Evolutionary conservation across 2,329 filamentous ascomycete genomes (phyloP).

Genomic region (Ceratocystis smalleyi): DNA sequence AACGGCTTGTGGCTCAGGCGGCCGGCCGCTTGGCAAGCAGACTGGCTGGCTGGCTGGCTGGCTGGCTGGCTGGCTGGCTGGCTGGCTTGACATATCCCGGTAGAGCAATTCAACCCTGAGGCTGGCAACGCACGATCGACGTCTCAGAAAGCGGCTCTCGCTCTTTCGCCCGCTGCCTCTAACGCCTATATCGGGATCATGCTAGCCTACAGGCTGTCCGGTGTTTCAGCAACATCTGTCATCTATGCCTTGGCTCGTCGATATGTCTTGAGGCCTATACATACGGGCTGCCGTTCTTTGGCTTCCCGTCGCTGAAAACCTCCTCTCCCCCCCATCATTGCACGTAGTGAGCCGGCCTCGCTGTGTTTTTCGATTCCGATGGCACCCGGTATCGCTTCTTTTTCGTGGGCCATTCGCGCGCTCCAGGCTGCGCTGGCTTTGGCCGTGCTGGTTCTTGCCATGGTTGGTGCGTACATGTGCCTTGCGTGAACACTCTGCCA

Average conservation of each 20-base stretch:
- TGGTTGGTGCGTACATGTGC: slow-evolving; percentile 30
- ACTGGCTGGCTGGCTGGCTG: no score
- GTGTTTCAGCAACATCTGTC: neutral
- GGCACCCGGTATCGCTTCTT: neutral
- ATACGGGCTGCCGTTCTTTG: neutral
- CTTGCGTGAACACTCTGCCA: neutral
- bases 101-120: no score
- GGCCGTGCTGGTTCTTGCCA: slow-evolving; percentile 33
- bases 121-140: no score
- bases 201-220: neutral
- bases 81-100: no score
- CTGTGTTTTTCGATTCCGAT: neutral
- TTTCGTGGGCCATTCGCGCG: slow-evolving; percentile 27
- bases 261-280: neutral
- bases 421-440: slow-evolving; percentile 33
- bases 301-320: neutral
- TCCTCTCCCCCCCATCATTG: neutral
- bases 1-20: neutral
- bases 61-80: no score
- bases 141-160: no score
- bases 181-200: neutral
- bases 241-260: neutral
- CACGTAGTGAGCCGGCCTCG: neutral
- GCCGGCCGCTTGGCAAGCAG: neutral
- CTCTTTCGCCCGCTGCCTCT: neutral